phyloP scores from a whole-genome alignment of 208 protist genomes.

The Acanthamoeba healyi region DNA sequence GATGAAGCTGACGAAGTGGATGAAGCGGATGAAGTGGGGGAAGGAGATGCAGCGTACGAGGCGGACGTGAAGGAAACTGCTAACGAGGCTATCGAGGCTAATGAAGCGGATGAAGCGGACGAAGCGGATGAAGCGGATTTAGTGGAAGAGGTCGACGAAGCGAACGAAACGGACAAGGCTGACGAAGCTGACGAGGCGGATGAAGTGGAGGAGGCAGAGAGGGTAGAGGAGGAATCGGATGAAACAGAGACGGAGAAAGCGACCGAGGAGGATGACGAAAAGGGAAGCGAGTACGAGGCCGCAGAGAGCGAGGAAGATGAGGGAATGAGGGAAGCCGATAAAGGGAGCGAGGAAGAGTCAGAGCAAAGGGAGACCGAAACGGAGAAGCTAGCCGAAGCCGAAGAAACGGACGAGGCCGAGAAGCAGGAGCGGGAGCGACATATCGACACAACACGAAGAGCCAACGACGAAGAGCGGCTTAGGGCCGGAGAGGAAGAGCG shows the following conservation, averaged over 20 bases:
- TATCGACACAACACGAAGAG: no score
- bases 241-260: no score
- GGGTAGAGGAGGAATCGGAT: background rate
- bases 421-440: background rate
- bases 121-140: no score
- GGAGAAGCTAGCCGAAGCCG: background rate
- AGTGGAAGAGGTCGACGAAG: background rate
- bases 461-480: no score
- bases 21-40: no score
- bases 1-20: no score
- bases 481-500: background rate
- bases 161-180: background rate
- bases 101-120: no score
- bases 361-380: background rate
- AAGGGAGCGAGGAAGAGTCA: background rate
- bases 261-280: no score
- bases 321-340: background rate
- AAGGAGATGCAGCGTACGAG: no score
- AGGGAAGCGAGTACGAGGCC: no score
- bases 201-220: background rate
- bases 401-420: background rate
- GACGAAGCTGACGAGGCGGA: background rate
- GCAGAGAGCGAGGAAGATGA: background rate
- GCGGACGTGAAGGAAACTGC: no score
- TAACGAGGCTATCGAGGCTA: no score